These are phyloP conservation scores for Carex arenaria DNA, from an alignment of 202 grass and related monocot genomes.

Conservation along the genomic window DNA sequence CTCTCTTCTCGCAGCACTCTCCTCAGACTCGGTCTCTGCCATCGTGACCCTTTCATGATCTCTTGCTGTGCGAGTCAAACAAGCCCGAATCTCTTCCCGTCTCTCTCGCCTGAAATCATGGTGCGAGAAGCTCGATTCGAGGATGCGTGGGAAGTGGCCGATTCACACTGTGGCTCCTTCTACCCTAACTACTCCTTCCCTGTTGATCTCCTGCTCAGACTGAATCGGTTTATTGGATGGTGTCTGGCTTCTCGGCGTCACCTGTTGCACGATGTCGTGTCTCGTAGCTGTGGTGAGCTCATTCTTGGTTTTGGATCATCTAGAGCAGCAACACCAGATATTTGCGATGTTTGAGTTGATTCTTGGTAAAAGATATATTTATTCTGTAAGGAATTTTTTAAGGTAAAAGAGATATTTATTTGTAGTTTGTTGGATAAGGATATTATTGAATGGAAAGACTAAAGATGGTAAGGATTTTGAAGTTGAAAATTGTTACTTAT, in stretches of 20 bases:
- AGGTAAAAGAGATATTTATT: no score
- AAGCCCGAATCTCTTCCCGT: constrained; percentile 49
- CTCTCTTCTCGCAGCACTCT: not conserved
- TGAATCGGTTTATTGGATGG: constrained; percentile 65
- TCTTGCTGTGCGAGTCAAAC: constrained; percentile 48
- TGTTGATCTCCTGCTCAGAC: constrained; percentile 67
- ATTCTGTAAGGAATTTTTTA: no score
- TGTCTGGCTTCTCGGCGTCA: constrained; percentile 62
- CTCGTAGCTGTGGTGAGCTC: constrained; percentile 64
- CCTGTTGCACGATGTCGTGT: constrained; percentile 71
- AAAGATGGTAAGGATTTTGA: no score
- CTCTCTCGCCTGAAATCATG: constrained; percentile 46
- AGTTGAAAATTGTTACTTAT: no score
- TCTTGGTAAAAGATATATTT: no score
- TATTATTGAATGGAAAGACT: no score
- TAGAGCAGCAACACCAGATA: no score
- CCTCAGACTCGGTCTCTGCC: not conserved
- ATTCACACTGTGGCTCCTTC: constrained; percentile 87
- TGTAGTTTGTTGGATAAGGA: no score
- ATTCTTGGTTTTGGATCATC: no score
- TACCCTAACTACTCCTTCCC: constrained; percentile 81
- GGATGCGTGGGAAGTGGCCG: constrained; percentile 91
- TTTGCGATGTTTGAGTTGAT: no score
- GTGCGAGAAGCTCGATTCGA: constrained; percentile 66
- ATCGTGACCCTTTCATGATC: not conserved